Conservation (phyloP, 768 basidiomycete species). For the Hypholoma fasciculare region DNA sequence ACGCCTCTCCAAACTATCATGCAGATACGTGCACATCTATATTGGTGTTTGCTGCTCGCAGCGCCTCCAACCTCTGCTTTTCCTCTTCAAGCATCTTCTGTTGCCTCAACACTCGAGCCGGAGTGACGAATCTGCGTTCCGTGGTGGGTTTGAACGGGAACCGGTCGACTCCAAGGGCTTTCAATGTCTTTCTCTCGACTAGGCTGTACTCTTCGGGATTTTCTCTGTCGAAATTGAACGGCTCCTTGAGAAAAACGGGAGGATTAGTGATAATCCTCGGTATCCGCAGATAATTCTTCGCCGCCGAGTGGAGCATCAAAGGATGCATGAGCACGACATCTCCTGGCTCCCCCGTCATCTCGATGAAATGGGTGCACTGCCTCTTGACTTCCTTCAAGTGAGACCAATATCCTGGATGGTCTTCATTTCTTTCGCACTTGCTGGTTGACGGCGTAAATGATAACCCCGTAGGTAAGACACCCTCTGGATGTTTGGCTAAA, state of each 20-base stretch:
- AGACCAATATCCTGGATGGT: constrained; percentile 45
- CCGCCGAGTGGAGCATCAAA: constrained; percentile 65
- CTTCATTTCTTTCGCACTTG: constrained; percentile 28
- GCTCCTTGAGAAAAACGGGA: constrained; percentile 52
- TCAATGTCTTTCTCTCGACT: constrained; percentile 60
- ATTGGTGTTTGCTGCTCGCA: constrained; percentile 3
- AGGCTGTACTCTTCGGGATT: constrained; percentile 50
- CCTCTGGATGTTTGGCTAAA: constrained; percentile 52
- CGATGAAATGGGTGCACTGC: constrained; percentile 42
- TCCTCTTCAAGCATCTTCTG: constrained; percentile 54
- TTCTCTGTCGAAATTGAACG: constrained; percentile 51
- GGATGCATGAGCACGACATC: constrained; percentile 67
- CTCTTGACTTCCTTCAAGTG: constrained; percentile 42
- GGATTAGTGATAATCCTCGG: constrained; percentile 69
- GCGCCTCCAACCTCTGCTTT: constrained; percentile 34
- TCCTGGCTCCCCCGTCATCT: constrained; percentile 60
- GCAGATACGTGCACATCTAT: constrained; percentile 1
- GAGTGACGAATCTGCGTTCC: constrained; percentile 47
- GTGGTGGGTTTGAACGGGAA: constrained; percentile 47
- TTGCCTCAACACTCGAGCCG: constrained; percentile 43
- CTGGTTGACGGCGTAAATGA: constrained; percentile 49
- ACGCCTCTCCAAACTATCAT: not conserved
- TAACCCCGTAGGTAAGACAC: constrained; percentile 43
- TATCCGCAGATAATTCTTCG: constrained; percentile 55
- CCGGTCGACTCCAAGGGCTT: constrained; percentile 47